These are phyloP conservation scores for Handroanthus guayacan DNA, from an alignment of 257 asterid genomes.

Conservation along the genomic window DNA sequence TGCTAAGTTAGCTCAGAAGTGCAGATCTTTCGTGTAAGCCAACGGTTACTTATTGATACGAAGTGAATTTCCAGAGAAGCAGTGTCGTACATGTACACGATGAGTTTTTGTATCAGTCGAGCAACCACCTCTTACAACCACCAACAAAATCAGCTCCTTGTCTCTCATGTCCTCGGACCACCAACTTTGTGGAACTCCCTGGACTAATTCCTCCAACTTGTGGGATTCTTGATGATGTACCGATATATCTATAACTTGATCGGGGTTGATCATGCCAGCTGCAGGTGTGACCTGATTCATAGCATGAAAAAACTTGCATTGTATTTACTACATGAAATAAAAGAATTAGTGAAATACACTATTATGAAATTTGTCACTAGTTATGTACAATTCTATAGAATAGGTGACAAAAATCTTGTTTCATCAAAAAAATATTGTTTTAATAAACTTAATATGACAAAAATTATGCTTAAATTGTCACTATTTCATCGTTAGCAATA, in stretches of 20 bases:
- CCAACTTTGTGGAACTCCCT: constrained; percentile 79
- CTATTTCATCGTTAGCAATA: no score
- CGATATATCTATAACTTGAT: constrained; percentile 63
- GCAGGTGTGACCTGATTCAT: constrained; percentile 77
- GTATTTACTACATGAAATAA: no score
- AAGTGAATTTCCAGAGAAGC: constrained; percentile 50
- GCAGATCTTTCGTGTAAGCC: constrained; percentile 39
- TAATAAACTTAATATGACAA: no score
- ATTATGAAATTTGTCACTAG: no score
- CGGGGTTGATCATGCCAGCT: constrained; percentile 73
- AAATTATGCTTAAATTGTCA: no score
- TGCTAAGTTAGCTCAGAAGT: not conserved
- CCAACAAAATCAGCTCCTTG: constrained; percentile 71
- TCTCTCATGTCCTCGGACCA: constrained; percentile 89
- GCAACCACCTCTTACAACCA: constrained; percentile 62
- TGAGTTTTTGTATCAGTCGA: constrained; percentile 67
- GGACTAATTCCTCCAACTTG: constrained; percentile 67
- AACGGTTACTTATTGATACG: constrained; percentile 36
- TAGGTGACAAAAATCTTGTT: no score
- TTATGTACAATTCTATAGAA: no score
- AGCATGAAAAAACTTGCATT: no score
- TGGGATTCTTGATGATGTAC: constrained; percentile 76
- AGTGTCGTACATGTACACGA: constrained; percentile 54
- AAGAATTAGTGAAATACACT: no score
- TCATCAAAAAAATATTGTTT: no score